Percentiles rank a stretch among this genome's conserved stretches.
Evolutionary conservation across 768 basidiomycete genomes (phyloP).

Genomic region (Russula vinacea): DNA sequence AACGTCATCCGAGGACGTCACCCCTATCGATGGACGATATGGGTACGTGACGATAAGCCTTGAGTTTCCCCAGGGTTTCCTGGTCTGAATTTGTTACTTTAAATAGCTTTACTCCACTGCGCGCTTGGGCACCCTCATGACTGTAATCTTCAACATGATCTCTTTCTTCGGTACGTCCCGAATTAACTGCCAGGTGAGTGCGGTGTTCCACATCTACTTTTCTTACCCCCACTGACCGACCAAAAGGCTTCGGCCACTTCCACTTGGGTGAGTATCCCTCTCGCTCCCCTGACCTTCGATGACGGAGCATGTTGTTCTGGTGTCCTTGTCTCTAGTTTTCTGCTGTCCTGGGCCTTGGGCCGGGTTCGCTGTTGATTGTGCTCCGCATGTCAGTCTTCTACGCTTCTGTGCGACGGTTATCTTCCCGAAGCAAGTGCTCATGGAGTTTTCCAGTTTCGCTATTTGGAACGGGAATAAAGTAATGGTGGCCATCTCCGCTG

Average conservation of each 20-base stretch:
- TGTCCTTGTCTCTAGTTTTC: neutral
- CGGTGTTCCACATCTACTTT: neutral
- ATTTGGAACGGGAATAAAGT: neutral
- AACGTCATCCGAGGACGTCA: too few species aligned
- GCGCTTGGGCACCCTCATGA: too few species aligned
- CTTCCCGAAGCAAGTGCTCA: neutral
- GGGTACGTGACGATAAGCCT: too few species aligned
- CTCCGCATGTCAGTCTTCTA: neutral
- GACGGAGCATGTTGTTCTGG: neutral
- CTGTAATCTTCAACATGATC: too few species aligned
- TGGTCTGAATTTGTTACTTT: too few species aligned
- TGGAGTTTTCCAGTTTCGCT: neutral
- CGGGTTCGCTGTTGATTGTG: neutral
- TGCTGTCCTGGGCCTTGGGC: neutral
- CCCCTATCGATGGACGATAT: too few species aligned
- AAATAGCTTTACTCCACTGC: too few species aligned
- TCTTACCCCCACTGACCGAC: neutral
- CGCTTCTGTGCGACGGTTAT: neutral
- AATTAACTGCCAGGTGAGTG: neutral
- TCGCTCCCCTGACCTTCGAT: neutral
- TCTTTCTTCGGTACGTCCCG: neutral
- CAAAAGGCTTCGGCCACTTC: neutral
- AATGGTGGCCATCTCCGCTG: neutral
- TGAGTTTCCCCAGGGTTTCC: too few species aligned
- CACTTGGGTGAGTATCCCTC: neutral